phyloP scores from a whole-genome alignment of 1,284 basidiomycete species.

The Trichosporon inkin region DNA sequence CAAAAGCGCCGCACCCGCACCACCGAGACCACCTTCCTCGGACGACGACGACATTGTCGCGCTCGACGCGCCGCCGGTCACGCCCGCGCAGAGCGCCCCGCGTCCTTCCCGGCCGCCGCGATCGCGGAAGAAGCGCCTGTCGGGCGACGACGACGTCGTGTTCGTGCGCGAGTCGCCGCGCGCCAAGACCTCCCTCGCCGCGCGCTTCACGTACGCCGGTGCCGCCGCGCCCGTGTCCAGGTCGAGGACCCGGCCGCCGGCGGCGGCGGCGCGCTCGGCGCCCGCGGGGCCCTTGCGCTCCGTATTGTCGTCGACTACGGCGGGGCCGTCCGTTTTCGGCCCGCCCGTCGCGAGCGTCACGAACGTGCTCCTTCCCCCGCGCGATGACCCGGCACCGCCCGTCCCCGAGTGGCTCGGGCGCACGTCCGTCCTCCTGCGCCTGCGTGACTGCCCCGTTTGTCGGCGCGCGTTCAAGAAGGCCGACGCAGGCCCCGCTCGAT shows the following conservation, averaged over 20 bases:
- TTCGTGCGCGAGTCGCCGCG: conserved; percentile 16
- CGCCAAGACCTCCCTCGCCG: background rate
- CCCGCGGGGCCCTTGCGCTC: conserved; percentile 1
- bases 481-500: conserved; percentile 38
- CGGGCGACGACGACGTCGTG: conserved; percentile 18
- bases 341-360: background rate
- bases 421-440: conserved; percentile 26
- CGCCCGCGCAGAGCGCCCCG: background rate
- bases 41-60: conserved; percentile 4
- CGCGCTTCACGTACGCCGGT: conserved; percentile 19
- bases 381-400: conserved; percentile 12
- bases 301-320: background rate
- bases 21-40: background rate
- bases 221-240: background rate
- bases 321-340: background rate
- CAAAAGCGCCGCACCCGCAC: background rate
- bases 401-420: conserved; percentile 39
- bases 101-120: background rate
- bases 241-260: conserved; percentile 50
- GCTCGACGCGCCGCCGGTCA: background rate
- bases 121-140: background rate
- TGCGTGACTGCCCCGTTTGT: conserved; percentile 35
- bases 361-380: background rate
- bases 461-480: conserved; percentile 30
- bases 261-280: background rate